These are phyloP conservation scores for Spergularia bocconei DNA, from an alignment of 148 eudicot species.

Conservation along the genomic window DNA sequence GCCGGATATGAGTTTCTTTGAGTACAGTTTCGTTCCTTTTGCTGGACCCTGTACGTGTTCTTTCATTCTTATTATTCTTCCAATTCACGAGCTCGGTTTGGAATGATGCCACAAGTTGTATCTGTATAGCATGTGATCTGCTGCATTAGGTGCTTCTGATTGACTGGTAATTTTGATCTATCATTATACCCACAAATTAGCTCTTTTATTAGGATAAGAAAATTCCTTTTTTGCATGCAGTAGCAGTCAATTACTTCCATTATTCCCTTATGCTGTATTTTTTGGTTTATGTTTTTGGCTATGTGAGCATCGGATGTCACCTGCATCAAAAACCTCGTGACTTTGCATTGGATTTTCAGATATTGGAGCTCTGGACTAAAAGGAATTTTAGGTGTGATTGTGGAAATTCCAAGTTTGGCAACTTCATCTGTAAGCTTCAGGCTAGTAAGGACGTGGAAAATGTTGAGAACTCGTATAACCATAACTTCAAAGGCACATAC, in stretches of 20 bases:
- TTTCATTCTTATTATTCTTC: not conserved
- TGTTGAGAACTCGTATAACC: constrained; percentile 72
- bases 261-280: not conserved
- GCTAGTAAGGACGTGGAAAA: constrained; percentile 82
- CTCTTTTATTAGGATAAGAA: not conserved
- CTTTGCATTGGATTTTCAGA: constrained; percentile 36
- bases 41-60: not conserved
- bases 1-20: not conserved
- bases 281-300: not conserved
- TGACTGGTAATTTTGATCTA: not conserved
- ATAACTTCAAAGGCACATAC: constrained; percentile 87
- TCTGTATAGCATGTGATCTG: not conserved
- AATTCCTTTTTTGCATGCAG: not conserved
- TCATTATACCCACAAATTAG: not conserved
- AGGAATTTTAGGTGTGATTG: constrained; percentile 96
- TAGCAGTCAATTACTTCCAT: not conserved
- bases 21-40: not conserved
- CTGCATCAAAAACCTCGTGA: not conserved
- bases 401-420: constrained; percentile 97
- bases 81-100: not conserved
- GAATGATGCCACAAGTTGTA: not conserved
- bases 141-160: not conserved
- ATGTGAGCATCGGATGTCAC: not conserved
- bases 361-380: constrained; percentile 96
- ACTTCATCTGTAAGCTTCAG: constrained; percentile 82